Evolutionary conservation across 2,329 filamentous ascomycete genomes (phyloP).

Genomic region (Fusarium annulatum): DNA sequence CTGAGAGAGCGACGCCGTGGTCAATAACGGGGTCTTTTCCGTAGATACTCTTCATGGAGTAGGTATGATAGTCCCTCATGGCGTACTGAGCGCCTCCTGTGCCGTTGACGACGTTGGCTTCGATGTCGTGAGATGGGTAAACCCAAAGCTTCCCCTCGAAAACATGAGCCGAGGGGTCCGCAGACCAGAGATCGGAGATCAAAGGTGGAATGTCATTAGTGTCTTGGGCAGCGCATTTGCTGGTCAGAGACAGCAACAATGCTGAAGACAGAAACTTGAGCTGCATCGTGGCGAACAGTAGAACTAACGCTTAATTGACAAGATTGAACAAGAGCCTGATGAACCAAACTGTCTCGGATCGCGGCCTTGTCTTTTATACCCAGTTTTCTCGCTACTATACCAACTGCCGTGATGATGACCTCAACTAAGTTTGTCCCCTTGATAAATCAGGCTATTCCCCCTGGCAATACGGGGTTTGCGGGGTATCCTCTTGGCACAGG

Average conservation of each 20-base stretch:
- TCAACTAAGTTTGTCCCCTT: background rate
- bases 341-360: background rate
- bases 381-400: background rate
- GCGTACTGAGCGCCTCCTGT: conserved; percentile 2
- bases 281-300: background rate
- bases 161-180: conserved; percentile 24
- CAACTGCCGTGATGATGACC: background rate
- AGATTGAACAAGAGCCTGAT: background rate
- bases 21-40: background rate
- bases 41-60: conserved; percentile 20
- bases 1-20: conserved; percentile 4
- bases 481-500: background rate
- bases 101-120: background rate
- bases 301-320: background rate
- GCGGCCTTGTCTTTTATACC: background rate
- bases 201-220: background rate
- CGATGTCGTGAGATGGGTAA: conserved; percentile 19
- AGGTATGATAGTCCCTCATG: conserved; percentile 20
- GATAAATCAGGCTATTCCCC: background rate
- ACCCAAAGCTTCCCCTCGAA: conserved; percentile 8
- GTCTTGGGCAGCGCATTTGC: background rate
- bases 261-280: background rate
- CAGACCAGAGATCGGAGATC: conserved; percentile 13
- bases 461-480: background rate
- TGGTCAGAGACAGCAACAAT: background rate